Evolutionary conservation across 2,329 filamentous ascomycete species (phyloP).

Genomic region (Fusarium solani-melongenae): DNA sequence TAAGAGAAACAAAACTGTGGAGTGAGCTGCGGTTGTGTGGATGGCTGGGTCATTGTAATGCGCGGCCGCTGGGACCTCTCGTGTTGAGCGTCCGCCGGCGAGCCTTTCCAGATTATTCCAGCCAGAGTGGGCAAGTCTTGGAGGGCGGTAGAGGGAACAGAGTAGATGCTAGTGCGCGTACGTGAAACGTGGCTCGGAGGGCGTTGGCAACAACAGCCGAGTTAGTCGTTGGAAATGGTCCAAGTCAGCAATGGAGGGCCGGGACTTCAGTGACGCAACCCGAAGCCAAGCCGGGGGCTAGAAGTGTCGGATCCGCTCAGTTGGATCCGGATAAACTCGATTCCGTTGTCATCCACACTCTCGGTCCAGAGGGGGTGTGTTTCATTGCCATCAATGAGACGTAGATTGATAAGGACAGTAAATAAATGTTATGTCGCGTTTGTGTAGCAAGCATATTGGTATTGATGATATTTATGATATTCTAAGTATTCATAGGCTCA

Average conservation of each 20-base stretch:
- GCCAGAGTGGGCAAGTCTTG: constrained; percentile 55
- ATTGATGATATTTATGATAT: too few species aligned
- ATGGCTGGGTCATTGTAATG: constrained; percentile 59
- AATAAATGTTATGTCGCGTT: neutral
- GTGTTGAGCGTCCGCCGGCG: constrained; percentile 51
- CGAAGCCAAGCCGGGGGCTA: constrained; percentile 16
- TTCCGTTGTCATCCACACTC: constrained; percentile 17
- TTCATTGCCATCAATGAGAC: neutral
- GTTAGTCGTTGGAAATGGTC: constrained; percentile 8
- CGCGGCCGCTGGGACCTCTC: constrained; percentile 43
- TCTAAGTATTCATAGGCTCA: neutral
- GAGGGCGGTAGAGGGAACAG: neutral
- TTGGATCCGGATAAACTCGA: constrained; percentile 35
- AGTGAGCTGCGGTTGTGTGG: constrained; percentile 65
- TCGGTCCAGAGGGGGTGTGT: neutral
- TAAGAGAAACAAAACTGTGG: constrained; percentile 85
- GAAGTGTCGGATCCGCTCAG: constrained; percentile 3
- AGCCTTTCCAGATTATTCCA: constrained; percentile 61
- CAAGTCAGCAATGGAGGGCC: constrained; percentile 2
- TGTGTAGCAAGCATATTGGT: neutral
- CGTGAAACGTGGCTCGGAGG: constrained; percentile 14
- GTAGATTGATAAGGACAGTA: neutral
- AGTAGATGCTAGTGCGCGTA: constrained; percentile 12
- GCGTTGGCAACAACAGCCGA: constrained; percentile 22
- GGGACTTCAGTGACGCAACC: constrained; percentile 40